These are phyloP conservation scores for Euphorbia celastroides DNA, from an alignment of 441 rosid species.

Conservation along the genomic window DNA sequence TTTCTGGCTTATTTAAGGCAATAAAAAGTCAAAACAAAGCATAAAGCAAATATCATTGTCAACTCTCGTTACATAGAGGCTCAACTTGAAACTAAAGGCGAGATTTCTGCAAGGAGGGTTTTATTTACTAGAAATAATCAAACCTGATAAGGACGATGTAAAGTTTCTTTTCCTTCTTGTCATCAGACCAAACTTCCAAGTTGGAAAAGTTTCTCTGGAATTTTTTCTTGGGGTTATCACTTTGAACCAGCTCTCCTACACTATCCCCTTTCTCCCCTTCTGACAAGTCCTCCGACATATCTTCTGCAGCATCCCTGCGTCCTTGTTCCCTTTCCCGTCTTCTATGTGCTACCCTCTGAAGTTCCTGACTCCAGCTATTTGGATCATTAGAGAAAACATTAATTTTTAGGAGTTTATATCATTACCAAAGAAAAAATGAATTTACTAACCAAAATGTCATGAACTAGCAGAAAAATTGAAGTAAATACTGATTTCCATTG, in stretches of 20 bases:
- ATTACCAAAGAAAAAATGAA: not conserved
- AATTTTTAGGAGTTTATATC: conserved; percentile 14
- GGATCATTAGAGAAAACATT: conserved; percentile 12
- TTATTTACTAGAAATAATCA: not conserved
- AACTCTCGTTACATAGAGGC: not conserved
- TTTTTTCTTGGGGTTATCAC: conserved; percentile 56
- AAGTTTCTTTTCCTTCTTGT: conserved; percentile 83
- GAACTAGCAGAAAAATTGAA: too few species aligned
- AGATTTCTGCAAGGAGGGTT: not conserved
- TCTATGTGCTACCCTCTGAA: conserved; percentile 53
- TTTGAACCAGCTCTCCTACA: conserved; percentile 47
- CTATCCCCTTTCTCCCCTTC: conserved; percentile 92
- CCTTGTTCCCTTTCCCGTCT: conserved; percentile 83
- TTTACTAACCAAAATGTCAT: not conserved
- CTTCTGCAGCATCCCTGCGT: conserved; percentile 73
- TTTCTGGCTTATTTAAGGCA: not conserved
- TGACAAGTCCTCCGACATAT: conserved; percentile 86
- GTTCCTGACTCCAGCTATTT: conserved; percentile 65
- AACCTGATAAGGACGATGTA: conserved; percentile 91
- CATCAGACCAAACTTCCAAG: conserved; percentile 91
- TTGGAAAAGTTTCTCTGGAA: conserved; percentile 65
- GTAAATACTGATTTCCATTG: too few species aligned
- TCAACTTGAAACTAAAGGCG: conserved; percentile 8
- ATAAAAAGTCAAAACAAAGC: not conserved
- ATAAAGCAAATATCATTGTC: not conserved